These are phyloP conservation scores for Annulohypoxylon moriforme DNA, from an alignment of 495 filamentous ascomycete species.

Conservation along the genomic window DNA sequence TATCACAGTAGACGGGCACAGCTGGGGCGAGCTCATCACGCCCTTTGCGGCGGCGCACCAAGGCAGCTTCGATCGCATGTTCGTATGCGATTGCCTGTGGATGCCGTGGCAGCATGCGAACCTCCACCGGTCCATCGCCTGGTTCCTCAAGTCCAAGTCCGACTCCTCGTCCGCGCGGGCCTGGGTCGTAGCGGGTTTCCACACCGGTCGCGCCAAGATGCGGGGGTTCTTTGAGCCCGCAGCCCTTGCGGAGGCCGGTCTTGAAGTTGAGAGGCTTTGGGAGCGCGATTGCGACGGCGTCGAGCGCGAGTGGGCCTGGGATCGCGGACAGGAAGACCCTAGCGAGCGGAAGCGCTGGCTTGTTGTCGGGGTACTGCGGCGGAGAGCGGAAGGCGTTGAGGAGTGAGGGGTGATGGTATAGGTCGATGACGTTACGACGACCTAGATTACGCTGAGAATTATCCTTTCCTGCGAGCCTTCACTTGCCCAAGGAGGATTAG, in stretches of 20 bases:
- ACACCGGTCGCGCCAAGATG: constrained; percentile 82
- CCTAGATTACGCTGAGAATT: not conserved
- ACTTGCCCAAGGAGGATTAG: not conserved
- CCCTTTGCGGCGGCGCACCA: constrained; percentile 63
- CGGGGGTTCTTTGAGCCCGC: constrained; percentile 74
- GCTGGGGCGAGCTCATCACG: constrained; percentile 75
- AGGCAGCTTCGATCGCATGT: constrained; percentile 71
- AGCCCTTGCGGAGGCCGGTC: constrained; percentile 63
- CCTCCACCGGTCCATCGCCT: constrained; percentile 73
- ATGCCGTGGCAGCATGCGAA: constrained; percentile 82
- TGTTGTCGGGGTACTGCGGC: constrained; percentile 73
- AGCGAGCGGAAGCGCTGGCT: constrained; percentile 80
- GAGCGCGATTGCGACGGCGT: constrained; percentile 77
- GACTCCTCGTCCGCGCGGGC: constrained; percentile 57
- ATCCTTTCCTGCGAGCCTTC: not conserved
- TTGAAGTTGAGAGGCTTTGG: constrained; percentile 76
- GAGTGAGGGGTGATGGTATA: not conserved
- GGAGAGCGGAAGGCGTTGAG: not conserved
- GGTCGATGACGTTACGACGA: not conserved
- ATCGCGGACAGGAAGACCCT: constrained; percentile 72
- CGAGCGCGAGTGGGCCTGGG: constrained; percentile 73
- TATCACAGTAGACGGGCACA: constrained; percentile 70
- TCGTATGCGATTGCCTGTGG: constrained; percentile 89
- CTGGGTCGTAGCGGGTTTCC: constrained; percentile 81
- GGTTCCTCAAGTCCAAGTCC: constrained; percentile 67